Percentiles rank a stretch among this genome's conserved stretches.
These are phyloP conservation scores for Aphanomyces astaci DNA, from an alignment of 352 stramenopile species.

Conservation along the genomic window DNA sequence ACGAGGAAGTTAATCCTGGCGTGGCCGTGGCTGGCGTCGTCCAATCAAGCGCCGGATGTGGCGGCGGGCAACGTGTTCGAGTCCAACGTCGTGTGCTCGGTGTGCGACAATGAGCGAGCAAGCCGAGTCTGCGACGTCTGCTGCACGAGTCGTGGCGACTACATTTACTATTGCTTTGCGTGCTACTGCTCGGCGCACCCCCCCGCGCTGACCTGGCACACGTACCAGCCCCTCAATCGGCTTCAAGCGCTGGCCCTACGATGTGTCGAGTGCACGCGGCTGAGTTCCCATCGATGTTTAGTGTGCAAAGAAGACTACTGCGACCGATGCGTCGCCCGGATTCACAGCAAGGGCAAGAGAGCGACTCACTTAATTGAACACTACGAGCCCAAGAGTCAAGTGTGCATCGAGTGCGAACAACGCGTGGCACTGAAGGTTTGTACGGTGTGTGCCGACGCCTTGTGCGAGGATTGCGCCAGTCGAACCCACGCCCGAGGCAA, in stretches of 20 bases:
- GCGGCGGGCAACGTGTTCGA: background rate
- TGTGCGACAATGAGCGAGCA: constrained; percentile 50
- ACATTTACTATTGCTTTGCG: constrained; percentile 60
- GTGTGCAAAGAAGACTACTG: constrained; percentile 77
- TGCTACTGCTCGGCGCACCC: constrained; percentile 51
- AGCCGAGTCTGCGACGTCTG: constrained; percentile 64
- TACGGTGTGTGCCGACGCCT: constrained; percentile 51
- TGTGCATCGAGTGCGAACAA: constrained; percentile 69
- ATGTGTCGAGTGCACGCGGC: constrained; percentile 65
- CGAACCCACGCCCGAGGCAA: constrained; percentile 49
- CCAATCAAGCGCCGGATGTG: constrained; percentile 19
- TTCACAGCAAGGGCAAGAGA: constrained; percentile 58
- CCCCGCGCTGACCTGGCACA: constrained; percentile 39
- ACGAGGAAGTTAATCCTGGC: constrained; percentile 62
- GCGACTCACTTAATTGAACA: constrained; percentile 44
- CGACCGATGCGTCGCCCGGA: constrained; percentile 57
- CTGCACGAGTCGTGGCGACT: constrained; percentile 47
- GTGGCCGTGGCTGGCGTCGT: constrained; percentile 46
- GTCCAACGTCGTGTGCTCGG: constrained; percentile 32
- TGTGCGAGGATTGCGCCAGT: constrained; percentile 57
- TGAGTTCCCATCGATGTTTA: constrained; percentile 52
- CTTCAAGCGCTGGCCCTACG: constrained; percentile 37
- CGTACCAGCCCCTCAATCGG: constrained; percentile 45
- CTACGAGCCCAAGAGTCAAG: constrained; percentile 42
- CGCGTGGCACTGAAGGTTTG: constrained; percentile 57